Conservation (phyloP, 2,329 filamentous ascomycete species). For the Xylaria arbuscula region DNA sequence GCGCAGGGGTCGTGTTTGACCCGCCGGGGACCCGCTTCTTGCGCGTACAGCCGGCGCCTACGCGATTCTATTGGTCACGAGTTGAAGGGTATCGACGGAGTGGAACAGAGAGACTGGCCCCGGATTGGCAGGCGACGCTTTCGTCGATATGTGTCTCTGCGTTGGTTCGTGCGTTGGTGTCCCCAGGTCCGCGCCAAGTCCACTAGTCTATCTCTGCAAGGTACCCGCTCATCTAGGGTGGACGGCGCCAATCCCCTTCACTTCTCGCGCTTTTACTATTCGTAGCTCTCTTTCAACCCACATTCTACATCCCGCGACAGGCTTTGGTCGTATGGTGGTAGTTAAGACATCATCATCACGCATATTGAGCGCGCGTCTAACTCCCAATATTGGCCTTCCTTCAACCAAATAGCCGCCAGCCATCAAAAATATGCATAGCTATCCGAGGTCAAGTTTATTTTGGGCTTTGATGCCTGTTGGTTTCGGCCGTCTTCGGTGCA, state of each 20-base stretch:
- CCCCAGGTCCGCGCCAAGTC: slow-evolving; percentile 10
- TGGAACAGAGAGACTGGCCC: neutral
- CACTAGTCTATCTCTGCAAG: slow-evolving; percentile 28
- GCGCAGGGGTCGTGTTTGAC: slow-evolving; percentile 33
- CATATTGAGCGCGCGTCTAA: slow-evolving; percentile 35
- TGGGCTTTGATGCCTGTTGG: neutral
- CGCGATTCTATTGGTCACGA: slow-evolving; percentile 25
- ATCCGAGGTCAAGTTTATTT: slow-evolving; percentile 10
- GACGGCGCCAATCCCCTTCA: slow-evolving; percentile 26
- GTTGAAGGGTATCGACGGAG: neutral
- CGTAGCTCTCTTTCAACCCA: neutral
- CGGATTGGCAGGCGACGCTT: slow-evolving; percentile 17
- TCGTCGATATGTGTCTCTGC: neutral
- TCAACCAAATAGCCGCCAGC: slow-evolving; percentile 29
- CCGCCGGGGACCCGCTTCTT: slow-evolving; percentile 17
- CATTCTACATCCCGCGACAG: neutral
- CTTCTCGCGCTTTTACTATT: slow-evolving; percentile 4
- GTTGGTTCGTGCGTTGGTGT: neutral
- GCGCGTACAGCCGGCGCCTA: neutral
- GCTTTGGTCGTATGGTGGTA: neutral
- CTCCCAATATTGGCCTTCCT: neutral
- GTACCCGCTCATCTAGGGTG: slow-evolving; percentile 28
- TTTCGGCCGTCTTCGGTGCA: neutral
- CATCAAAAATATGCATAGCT: slow-evolving; percentile 9
- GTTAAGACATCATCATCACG: slow-evolving; percentile 19